Percentiles rank a stretch among this genome's conserved stretches.
Conservation (phyloP, 2,329 filamentous ascomycete genomes). For the Pseudocercospora vitis region DNA sequence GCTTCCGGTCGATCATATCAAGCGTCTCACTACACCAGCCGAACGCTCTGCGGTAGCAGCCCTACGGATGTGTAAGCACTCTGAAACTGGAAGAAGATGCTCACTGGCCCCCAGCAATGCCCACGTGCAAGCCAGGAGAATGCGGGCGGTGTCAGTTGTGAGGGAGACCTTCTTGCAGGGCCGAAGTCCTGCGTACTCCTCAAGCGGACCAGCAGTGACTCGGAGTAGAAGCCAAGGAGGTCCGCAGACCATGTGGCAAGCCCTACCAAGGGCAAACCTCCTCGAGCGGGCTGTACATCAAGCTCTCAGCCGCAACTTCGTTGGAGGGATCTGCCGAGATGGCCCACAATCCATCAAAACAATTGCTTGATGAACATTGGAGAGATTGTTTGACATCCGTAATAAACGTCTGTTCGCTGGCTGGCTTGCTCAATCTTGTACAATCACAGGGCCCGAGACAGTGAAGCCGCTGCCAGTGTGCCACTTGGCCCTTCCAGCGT, state of each 20-base stretch:
- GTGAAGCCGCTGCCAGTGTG: not conserved
- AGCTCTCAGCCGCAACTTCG: slow-evolving; percentile 3
- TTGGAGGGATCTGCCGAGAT: not conserved
- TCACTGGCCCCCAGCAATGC: slow-evolving; percentile 7
- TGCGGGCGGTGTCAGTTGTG: no score
- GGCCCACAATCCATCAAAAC: not conserved
- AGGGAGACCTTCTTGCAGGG: no score
- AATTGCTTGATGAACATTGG: not conserved
- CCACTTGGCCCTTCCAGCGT: not conserved
- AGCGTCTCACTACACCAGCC: slow-evolving; percentile 6
- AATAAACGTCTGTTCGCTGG: not conserved
- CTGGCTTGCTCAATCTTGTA: not conserved
- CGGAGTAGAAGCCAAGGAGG: not conserved
- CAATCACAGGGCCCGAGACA: not conserved
- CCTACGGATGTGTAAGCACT: slow-evolving; percentile 6
- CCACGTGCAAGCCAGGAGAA: slow-evolving; percentile 7
- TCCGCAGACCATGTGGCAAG: not conserved
- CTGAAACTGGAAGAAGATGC: slow-evolving; percentile 10
- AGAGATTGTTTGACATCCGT: slow-evolving; percentile 5
- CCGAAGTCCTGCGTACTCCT: not conserved
- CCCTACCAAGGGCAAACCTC: not conserved
- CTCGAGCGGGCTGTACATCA: not conserved
- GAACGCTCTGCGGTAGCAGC: slow-evolving; percentile 6
- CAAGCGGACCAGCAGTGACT: not conserved
- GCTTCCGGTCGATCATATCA: slow-evolving; percentile 10